Base-by-base conservation (phyloP, 352 stramenopile genomes). In the Globisporangium megalacanthum region DNA sequence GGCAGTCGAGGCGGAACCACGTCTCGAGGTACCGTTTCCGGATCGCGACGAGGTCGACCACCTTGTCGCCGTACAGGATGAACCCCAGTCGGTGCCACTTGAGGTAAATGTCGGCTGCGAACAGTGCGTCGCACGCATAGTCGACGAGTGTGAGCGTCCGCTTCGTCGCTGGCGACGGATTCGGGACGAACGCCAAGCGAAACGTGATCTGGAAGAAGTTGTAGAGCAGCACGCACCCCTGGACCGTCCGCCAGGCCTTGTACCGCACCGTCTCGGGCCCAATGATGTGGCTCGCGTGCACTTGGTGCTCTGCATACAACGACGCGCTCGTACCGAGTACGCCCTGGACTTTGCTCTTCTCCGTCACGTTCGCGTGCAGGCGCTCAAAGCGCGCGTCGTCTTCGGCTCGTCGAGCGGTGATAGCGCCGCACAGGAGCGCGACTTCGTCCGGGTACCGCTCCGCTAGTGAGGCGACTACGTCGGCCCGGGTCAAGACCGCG, bases 171-270 rank as follows among this genome's bases (percentile, higher is more conserved):
- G 49, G 19, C 17, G 54, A 56, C 1, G 72, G 75, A 29, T 65
- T 64, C 11, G 63, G 64, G 3, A 80, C 39, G 50, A 83, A 83
- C 20, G 73, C 73, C 17, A 83, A 42, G 6, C 75, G 75, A 54
- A 77, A 85, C 7, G 72, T 61, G 41, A 85, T 77, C 22, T 64
- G 55, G 56, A 72, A 77, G 42, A 80, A 79, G 50, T 83, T 83
- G 51, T 83, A 80, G 8, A 83, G 63, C 31, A 88, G 54, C 35
- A 88, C 73, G 25, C 62, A 39, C 2, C 66, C 20, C 29, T 55
- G 46, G 4, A 48, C 13, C 6, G 54, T 42, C 11, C 55, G 46
- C 69, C 54, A 46, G 44, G 54, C 25, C 25, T 54, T 58, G 57
- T 58, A 63, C 17, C 56, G 52, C 5, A 46, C 15, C 42, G 31